Conservation (phyloP, 2,329 filamentous ascomycete species). For the Penicillium expansum region DNA sequence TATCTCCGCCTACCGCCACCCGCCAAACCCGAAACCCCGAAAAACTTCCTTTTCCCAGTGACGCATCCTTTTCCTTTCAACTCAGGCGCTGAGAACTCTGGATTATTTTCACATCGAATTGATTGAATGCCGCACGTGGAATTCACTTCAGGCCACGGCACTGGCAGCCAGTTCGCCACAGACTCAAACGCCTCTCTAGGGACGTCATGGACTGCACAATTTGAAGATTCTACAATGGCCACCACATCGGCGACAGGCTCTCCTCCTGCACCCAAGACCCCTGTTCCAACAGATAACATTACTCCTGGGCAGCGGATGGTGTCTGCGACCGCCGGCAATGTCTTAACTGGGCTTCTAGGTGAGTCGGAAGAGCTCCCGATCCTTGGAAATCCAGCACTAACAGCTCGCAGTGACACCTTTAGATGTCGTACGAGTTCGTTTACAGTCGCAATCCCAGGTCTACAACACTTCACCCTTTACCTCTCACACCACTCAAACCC, state of each 20-base stretch:
- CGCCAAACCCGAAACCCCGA: constrained; percentile 27
- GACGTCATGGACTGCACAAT: constrained; percentile 33
- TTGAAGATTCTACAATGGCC: constrained; percentile 37
- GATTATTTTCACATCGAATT: neutral
- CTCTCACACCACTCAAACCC: constrained; percentile 50
- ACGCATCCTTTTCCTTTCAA: constrained; percentile 13
- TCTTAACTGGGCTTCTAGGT: constrained; percentile 88
- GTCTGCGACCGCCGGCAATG: constrained; percentile 84
- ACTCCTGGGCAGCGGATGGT: constrained; percentile 89
- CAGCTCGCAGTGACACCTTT: constrained; percentile 76
- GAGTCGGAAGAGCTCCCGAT: constrained; percentile 33
- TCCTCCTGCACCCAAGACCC: constrained; percentile 18
- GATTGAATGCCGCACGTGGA: constrained; percentile 18
- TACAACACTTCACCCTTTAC: constrained; percentile 56
- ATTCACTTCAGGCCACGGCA: constrained; percentile 8
- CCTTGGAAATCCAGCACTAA: constrained; percentile 5
- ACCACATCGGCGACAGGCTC: constrained; percentile 28
- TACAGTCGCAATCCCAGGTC: constrained; percentile 73
- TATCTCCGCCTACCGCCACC: constrained; percentile 28
- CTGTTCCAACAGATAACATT: constrained; percentile 52
- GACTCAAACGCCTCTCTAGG: constrained; percentile 16
- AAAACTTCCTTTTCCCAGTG: constrained; percentile 23
- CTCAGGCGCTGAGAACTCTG: neutral
- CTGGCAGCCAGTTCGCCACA: constrained; percentile 11
- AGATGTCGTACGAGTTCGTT: constrained; percentile 90